Conservation (phyloP, 2,329 filamentous ascomycete species). For the Talaromyces sp. region DNA sequence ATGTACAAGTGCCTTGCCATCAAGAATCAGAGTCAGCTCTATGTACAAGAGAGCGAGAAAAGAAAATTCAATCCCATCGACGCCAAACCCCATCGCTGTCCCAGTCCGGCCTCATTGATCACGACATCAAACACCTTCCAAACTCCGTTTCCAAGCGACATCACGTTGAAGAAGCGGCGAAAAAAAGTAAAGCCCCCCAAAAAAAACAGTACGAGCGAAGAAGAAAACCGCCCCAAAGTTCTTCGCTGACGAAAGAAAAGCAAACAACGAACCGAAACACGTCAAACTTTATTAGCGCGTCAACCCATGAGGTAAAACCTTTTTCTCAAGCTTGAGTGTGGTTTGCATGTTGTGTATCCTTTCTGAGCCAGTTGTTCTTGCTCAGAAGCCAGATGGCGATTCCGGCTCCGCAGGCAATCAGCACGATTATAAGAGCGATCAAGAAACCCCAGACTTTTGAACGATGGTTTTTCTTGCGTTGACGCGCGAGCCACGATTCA, state of each 20-base stretch:
- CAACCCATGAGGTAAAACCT: neutral
- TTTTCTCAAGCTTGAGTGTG: neutral
- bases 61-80: neutral
- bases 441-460: constrained; percentile 44
- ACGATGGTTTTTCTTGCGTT: constrained; percentile 49
- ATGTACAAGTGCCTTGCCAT: constrained; percentile 7
- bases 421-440: constrained; percentile 28
- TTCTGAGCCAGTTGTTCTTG: constrained; percentile 33
- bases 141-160: neutral
- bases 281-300: neutral
- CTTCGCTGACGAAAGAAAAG: neutral
- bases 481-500: constrained; percentile 52
- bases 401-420: constrained; percentile 44
- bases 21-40: neutral
- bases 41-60: constrained; percentile 12
- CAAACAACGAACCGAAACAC: neutral
- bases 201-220: neutral
- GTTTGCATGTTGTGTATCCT: neutral
- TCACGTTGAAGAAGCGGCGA: too few relatives aligned
- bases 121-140: neutral
- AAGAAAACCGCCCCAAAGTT: neutral
- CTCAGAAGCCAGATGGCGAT: constrained; percentile 44
- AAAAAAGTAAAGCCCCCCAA: too few relatives aligned
- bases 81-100: neutral
- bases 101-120: neutral